phyloP scores from a whole-genome alignment of 2,329 filamentous ascomycete species.

The Dothidotthia symphoricarpi region DNA sequence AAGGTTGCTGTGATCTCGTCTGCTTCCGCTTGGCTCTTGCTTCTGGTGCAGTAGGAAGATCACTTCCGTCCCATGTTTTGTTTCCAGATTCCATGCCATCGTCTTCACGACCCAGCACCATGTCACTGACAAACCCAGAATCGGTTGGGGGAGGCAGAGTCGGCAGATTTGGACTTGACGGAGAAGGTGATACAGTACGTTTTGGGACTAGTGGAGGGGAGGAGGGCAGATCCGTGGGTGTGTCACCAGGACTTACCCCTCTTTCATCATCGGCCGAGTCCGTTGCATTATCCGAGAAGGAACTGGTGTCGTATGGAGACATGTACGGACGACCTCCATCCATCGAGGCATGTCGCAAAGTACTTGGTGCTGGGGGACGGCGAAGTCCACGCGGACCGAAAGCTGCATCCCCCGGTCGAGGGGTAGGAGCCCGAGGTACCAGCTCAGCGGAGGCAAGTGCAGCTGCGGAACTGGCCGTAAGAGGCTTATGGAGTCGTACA shows the following conservation, averaged over 20 bases:
- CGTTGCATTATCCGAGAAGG: slow-evolving; percentile 44
- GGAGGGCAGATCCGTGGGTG: slow-evolving; percentile 80
- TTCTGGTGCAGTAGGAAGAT: slow-evolving; percentile 17
- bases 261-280: slow-evolving; percentile 51
- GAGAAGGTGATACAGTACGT: slow-evolving; percentile 60
- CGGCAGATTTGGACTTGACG: slow-evolving; percentile 73
- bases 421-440: slow-evolving; percentile 73
- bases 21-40: slow-evolving; percentile 12
- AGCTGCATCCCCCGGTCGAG: slow-evolving; percentile 58
- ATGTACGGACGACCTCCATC: slow-evolving; percentile 37
- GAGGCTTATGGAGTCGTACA: slow-evolving; percentile 77
- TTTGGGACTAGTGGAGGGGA: slow-evolving; percentile 73
- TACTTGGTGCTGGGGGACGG: slow-evolving; percentile 46
- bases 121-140: slow-evolving; percentile 83
- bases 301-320: slow-evolving; percentile 34
- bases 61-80: slow-evolving; percentile 20
- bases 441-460: slow-evolving; percentile 63
- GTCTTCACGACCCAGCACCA: slow-evolving; percentile 64
- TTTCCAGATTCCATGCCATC: slow-evolving; percentile 53
- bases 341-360: slow-evolving; percentile 62
- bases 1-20: slow-evolving; percentile 25
- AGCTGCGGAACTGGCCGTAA: slow-evolving; percentile 53
- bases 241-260: slow-evolving; percentile 52
- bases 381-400: slow-evolving; percentile 30
- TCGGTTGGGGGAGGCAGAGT: slow-evolving; percentile 59